Evolutionary conservation across 2,329 filamentous ascomycete genomes (phyloP).

Genomic region (Triangularia setosa): DNA sequence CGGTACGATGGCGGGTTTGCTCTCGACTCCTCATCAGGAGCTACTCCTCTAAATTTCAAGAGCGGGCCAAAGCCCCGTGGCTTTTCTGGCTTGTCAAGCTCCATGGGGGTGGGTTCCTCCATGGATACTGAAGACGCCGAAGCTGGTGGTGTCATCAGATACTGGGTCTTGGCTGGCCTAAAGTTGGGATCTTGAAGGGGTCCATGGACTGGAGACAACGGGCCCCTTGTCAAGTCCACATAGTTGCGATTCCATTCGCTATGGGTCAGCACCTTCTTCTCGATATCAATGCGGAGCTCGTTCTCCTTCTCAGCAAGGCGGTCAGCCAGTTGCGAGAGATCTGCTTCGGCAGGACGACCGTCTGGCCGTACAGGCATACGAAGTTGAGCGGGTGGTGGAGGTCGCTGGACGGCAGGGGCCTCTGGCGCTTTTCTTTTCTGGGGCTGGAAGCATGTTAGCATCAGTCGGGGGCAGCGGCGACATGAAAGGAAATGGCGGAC

Average conservation of each 20-base stretch:
- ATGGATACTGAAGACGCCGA: conserved; percentile 48
- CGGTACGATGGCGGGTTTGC: conserved; percentile 64
- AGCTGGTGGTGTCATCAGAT: conserved; percentile 62
- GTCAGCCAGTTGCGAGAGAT: conserved; percentile 73
- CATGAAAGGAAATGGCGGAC: conserved; percentile 26
- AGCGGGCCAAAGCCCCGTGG: conserved; percentile 34
- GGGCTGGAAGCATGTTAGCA: conserved; percentile 48
- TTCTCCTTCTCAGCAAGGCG: conserved; percentile 77
- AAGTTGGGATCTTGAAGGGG: conserved; percentile 59
- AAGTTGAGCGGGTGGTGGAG: conserved; percentile 59
- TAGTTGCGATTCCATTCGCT: conserved; percentile 87
- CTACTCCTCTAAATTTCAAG: conserved; percentile 45
- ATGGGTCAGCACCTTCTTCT: conserved; percentile 83
- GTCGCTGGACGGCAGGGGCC: conserved; percentile 54
- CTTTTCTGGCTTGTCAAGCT: conserved; percentile 48
- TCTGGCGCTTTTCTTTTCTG: conserved; percentile 69
- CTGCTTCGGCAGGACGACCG: conserved; percentile 68
- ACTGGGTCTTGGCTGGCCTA: conserved; percentile 68
- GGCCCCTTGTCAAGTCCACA: conserved; percentile 81
- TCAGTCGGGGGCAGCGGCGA: conserved; percentile 6
- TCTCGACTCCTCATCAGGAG: conserved; percentile 37
- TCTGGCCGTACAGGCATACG: conserved; percentile 68
- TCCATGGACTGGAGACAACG: conserved; percentile 74
- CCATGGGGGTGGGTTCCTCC: conserved; percentile 42
- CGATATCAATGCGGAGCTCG: conserved; percentile 75